Evolutionary conservation across 83 land plant genomes (phyloP).

Genomic region (Picea abies): DNA sequence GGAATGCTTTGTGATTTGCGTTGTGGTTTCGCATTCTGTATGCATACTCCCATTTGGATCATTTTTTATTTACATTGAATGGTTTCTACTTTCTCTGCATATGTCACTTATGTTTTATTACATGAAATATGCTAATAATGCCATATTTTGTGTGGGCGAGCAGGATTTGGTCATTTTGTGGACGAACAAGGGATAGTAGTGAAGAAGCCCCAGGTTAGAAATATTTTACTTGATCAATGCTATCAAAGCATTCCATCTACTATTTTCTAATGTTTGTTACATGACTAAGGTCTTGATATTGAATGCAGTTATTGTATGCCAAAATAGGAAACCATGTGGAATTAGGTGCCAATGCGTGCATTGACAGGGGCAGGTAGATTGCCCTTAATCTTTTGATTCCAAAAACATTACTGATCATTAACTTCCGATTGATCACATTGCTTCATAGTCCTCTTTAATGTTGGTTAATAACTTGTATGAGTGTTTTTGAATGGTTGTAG

Average conservation of each 20-base stretch:
- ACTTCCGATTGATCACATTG: background rate
- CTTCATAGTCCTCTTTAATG: background rate
- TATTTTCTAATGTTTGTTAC: background rate
- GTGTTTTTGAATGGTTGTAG: background rate
- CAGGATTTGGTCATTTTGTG: constrained; percentile 87
- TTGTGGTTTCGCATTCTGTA: too few species aligned
- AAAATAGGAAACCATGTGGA: constrained; percentile 87
- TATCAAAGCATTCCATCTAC: background rate
- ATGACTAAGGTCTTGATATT: background rate
- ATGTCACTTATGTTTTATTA: background rate
- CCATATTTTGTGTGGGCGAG: background rate
- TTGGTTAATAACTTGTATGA: background rate
- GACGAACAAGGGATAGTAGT: constrained; percentile 56
- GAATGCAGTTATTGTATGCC: constrained; percentile 61
- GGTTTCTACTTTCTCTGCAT: background rate
- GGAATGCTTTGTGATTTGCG: too few species aligned
- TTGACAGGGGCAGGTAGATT: constrained; percentile 91
- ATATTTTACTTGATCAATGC: background rate
- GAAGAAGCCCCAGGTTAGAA: constrained; percentile 88
- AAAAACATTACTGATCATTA: background rate
- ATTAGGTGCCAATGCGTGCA: constrained; percentile 93
- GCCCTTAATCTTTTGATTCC: background rate
- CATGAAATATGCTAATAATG: background rate
- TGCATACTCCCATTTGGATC: background rate
- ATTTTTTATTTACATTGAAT: background rate